Base-by-base conservation (phyloP, 2,329 filamentous ascomycete species). In the Coleophoma crateriformis region DNA sequence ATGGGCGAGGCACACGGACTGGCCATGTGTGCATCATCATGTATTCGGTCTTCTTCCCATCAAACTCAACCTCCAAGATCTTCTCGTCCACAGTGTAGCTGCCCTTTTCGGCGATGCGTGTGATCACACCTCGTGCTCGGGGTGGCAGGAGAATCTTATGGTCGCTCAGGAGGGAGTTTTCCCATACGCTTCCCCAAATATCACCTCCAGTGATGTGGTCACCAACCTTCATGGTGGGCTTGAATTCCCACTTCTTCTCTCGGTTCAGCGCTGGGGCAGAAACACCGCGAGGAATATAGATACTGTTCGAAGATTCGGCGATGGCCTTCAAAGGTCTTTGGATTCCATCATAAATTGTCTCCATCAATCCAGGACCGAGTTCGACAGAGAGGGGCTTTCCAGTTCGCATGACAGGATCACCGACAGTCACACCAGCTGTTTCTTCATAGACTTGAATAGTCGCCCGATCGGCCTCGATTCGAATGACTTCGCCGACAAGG, bases 1-100 rank as follows among this genome's bases (percentile, higher is more conserved):
- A 85, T 32, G 94, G 94, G 64, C 94, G 85, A 50, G 94, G 91
- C 46, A 95, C 94, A 78, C 94, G 91, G 64, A 97, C 94, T 51
- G 94, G 94, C 94, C 94, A 99, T 59, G 85, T 84, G 74, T 99
- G 94, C 91, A 97, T 96, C 94, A 99, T 97, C 68, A 86, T 87
- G 70, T 89, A 92, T 69, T 92, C 87, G 50, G 87, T 87, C 79
- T 92, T 95, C 75, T 90, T 90, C 65, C 94, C 94, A 66, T 99
- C 89, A 68, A 99, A 99, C 69, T 99, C 94, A 56, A 97, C 80
- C 71, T 96, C 92, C 64, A 99, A 77, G 56, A 99, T 85, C 72
- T 95, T 95, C 68, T 96, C 87, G 50, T 87, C 88, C 33, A 99
- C 91, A 3, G 90, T 96, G 73, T 96, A 99, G 69, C 84, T 87